These are phyloP conservation scores for Fusarium sterilihyphosum DNA, from an alignment of 2,329 filamentous ascomycete genomes.

Conservation along the genomic window DNA sequence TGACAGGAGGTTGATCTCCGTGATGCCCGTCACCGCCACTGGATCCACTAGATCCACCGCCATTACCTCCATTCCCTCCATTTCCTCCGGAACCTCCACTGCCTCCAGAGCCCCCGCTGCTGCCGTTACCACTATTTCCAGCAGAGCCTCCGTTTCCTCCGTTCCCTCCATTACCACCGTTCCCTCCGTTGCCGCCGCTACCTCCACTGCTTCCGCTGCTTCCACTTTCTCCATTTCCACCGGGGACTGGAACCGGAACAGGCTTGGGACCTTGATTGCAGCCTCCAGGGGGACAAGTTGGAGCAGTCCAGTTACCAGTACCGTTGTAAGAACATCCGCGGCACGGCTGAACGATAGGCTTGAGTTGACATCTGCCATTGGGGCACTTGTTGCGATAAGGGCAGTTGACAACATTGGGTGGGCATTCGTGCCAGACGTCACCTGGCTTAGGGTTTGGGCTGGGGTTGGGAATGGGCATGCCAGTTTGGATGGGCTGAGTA, in stretches of 20 bases:
- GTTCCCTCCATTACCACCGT: neutral
- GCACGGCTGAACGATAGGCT: constrained; percentile 27
- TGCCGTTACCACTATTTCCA: neutral
- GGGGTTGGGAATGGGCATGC: neutral
- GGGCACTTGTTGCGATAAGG: constrained; percentile 33
- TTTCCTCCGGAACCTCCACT: neutral
- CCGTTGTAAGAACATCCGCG: constrained; percentile 19
- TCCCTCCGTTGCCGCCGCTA: neutral
- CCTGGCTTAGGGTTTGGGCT: constrained; percentile 16
- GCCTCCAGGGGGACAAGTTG: constrained; percentile 27
- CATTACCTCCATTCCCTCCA: neutral
- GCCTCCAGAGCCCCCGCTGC: neutral
- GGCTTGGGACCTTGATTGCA: constrained; percentile 24
- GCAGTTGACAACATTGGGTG: constrained; percentile 27
- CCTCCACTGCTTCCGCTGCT: neutral
- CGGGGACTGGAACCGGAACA: neutral
- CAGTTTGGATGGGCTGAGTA: constrained; percentile 3
- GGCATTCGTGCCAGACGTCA: constrained; percentile 33
- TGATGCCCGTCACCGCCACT: neutral
- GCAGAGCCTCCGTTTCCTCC: neutral
- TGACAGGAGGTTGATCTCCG: neutral
- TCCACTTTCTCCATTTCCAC: constrained; percentile 4
- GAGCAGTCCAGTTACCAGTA: constrained; percentile 32
- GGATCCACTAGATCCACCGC: neutral
- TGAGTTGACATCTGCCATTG: constrained; percentile 13